Conservation (phyloP, 768 basidiomycete genomes). For the Psilocybe tampanensis region DNA sequence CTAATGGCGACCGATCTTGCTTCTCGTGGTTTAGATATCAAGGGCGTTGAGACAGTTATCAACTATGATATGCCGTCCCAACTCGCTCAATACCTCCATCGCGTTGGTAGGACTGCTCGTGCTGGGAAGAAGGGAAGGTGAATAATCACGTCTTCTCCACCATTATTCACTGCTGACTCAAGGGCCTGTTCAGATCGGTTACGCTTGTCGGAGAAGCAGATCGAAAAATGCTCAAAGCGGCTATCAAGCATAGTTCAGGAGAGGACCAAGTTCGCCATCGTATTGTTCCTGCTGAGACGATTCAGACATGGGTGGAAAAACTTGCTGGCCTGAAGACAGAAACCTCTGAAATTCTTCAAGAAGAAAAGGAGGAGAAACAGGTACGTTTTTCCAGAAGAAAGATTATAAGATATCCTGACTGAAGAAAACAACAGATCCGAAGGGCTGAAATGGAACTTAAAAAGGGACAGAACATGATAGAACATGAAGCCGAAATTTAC, state of each 20-base stretch:
- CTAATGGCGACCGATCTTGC: slow-evolving; percentile 97
- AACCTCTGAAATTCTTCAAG: slow-evolving; percentile 75
- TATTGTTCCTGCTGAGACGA: slow-evolving; percentile 75
- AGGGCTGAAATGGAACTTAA: slow-evolving; percentile 94
- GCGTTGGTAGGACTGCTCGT: slow-evolving; percentile 96
- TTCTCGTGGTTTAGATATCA: slow-evolving; percentile 94
- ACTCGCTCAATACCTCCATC: slow-evolving; percentile 92
- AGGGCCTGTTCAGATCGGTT: slow-evolving; percentile 63
- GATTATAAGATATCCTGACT: slow-evolving; percentile 7
- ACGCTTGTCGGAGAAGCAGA: slow-evolving; percentile 96
- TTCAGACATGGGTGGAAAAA: slow-evolving; percentile 70
- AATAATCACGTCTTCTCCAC: slow-evolving; percentile 13
- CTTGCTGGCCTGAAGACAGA: slow-evolving; percentile 75
- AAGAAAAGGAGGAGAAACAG: slow-evolving; percentile 96
- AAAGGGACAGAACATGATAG: slow-evolving; percentile 94
- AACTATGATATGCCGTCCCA: slow-evolving; percentile 99
- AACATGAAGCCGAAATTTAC: slow-evolving; percentile 91
- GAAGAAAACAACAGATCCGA: slow-evolving; percentile 56
- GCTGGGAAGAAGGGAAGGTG: slow-evolving; percentile 92
- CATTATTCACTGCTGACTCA: not conserved
- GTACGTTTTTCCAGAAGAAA: slow-evolving; percentile 36
- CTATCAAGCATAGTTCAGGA: slow-evolving; percentile 82
- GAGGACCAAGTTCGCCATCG: slow-evolving; percentile 88
- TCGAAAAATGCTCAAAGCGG: slow-evolving; percentile 94
- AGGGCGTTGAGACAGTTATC: slow-evolving; percentile 95